phyloP scores from a whole-genome alignment of 139 green algal species.

The Coelastrella sp. region DNA sequence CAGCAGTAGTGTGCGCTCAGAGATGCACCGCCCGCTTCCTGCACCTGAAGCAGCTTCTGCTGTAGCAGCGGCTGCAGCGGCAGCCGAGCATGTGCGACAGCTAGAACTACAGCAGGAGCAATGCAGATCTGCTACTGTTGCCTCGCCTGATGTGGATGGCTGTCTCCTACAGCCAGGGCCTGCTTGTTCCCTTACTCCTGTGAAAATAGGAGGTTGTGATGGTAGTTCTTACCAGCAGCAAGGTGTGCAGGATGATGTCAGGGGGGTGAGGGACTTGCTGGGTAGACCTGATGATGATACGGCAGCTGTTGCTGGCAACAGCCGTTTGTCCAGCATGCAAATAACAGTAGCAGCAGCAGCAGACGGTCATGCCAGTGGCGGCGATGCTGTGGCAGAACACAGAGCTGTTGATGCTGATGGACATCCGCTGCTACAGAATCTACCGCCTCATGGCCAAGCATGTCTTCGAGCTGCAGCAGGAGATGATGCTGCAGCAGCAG shows the following conservation, averaged over 20 bases:
- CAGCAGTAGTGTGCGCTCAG: conserved; percentile 12
- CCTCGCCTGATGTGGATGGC: neutral
- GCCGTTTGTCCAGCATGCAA: conserved; percentile 14
- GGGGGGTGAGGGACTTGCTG: neutral
- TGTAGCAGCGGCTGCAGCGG: neutral
- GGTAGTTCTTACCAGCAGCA: neutral
- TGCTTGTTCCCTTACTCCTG: neutral
- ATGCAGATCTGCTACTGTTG: neutral
- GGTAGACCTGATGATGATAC: neutral
- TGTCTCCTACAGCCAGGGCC: neutral
- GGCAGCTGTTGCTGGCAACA: neutral
- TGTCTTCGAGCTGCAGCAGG: conserved; percentile 3
- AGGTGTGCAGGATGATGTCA: neutral
- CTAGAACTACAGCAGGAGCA: conserved; percentile 32
- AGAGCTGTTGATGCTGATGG: neutral
- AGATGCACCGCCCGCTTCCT: neutral
- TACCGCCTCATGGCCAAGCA: neutral
- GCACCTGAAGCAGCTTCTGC: neutral
- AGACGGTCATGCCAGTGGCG: neutral
- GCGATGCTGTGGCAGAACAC: neutral
- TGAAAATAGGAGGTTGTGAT: neutral
- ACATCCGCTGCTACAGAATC: neutral
- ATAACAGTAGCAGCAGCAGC: neutral
- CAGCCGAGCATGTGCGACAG: neutral
- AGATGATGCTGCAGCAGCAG: neutral